Base-by-base conservation (phyloP, 495 filamentous ascomycete genomes). In the Lepraria neglecta region DNA sequence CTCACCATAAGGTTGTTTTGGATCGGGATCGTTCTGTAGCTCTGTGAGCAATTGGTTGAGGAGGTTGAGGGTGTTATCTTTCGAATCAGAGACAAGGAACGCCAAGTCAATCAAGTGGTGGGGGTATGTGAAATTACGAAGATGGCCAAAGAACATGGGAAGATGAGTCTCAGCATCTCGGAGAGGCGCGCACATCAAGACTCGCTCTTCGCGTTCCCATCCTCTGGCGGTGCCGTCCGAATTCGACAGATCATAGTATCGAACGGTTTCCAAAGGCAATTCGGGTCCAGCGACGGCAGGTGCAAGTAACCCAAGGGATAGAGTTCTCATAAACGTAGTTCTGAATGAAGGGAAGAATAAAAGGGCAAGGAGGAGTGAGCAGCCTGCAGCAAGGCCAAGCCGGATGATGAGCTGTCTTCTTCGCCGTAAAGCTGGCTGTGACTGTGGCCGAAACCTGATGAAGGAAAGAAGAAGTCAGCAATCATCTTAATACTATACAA, bases 71-170 rank as follows among this genome's bases (percentile, higher is more conserved):
- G 95, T 99, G 42, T 84, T 80, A 71, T 99, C 95, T 68, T 94
- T 96, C 14, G 94, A 97, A 72, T 99, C 95, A 53, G 95, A 97
- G 19, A 99, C 95, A 52, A 99, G 77, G 70, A 99, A 99, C 4
- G 94, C 95, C 21, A 99, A 78, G 68, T 99, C 95, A 69, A 99
- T 91, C 47, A 97, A 80, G 69, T 95, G 86, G 70, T 99, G 95
- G 0, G 95, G 95, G 69, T 99, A 99, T 40, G 95, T 99, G 58
- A 99, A 87, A 74, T 97, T 99, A 51, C 82, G 85, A 46, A 99
- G 82, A 72, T 99, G 95, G 38, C 85, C 86, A 75, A 99, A 99
- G 81, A 99, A 97, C 94, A 99, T 96, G 46, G 88, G 87, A 6
- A 99, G 77, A 78, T 99, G 95, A 24, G 88, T 82, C 67, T 92